These are phyloP conservation scores for Nicotiana rustica DNA, from an alignment of 305 asterid genomes.

Conservation along the genomic window DNA sequence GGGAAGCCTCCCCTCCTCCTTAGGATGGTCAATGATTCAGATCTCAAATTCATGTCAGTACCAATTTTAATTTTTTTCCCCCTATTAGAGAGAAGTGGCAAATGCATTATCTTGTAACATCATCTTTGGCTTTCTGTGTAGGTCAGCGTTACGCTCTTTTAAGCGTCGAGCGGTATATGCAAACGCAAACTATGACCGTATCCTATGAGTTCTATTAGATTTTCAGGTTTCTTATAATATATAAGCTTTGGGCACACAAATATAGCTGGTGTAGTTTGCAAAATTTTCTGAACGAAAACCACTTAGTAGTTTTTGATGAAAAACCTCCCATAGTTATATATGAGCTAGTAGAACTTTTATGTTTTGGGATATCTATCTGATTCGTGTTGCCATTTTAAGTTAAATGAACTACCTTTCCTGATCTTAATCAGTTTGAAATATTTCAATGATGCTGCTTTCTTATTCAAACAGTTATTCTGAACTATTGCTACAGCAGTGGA, in stretches of 20 bases:
- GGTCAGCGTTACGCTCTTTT: conserved; percentile 83
- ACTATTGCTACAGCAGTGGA: not conserved
- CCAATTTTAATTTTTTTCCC: conserved; percentile 12
- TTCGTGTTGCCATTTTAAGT: not conserved
- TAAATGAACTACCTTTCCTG: not conserved
- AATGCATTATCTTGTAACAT: conserved; percentile 28
- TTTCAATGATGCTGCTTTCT: not conserved
- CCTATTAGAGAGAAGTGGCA: conserved; percentile 2
- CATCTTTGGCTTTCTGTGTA: conserved; percentile 40
- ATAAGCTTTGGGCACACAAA: conserved; percentile 12
- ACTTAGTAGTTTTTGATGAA: not conserved
- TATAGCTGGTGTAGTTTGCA: not conserved
- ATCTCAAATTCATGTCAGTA: conserved; percentile 79
- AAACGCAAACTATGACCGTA: conserved; percentile 87
- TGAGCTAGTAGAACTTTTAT: not conserved
- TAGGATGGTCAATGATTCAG: conserved; percentile 79
- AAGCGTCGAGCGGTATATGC: conserved; percentile 96
- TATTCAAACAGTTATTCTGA: not conserved
- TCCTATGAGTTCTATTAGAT: conserved; percentile 50
- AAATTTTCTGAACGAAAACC: not conserved
- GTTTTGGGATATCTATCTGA: conserved; percentile 8
- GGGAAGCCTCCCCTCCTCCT: conserved; percentile 86
- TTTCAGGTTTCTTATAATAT: conserved; percentile 27
- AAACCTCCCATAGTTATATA: not conserved
- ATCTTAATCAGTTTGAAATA: not conserved